Evolutionary conservation across 352 stramenopile genomes (phyloP), one percentile per base, ranked within the genome.

Genomic region (Pythium oligandrum): DNA sequence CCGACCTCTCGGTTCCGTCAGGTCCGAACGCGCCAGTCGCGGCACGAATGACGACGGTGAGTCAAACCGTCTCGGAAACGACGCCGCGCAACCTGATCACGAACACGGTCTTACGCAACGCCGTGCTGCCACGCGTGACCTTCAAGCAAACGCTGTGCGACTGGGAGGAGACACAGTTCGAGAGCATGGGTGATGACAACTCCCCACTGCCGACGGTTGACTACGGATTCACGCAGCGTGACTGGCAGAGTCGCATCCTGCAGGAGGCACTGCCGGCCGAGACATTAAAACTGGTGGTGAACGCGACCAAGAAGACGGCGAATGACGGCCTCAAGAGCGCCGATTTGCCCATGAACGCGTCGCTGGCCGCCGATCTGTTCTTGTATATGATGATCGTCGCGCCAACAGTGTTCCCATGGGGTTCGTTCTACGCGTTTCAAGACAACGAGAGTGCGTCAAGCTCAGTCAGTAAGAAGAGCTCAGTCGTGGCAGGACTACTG

Each of bases 321-420:
- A 59, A 44, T 35, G 30, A 43, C 4, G 26, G 39, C 31, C 12
- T 51, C 17, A 50, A 54, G n/a, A 37, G 5, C 4, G 36, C 26
- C 9, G 32, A 47, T 1, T 26, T 65, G 30, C 58, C 58, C 11
- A 65, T 65, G 58, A 57, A 65, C 48, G 52, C 52, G 10, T 60
- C 58, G 17, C 42, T 42, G 0, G 58, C 58, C 0, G 46, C 51
- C 6, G 52, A 65, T 36, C 17, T 65, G 3, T 55, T 57, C 7
- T 5, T 65, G 10, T 53, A 59, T 35, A 17, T 4, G 1, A 11
- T 59, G 50, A 1, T 10, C 4, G 9, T 52, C 4, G 26, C 7
- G 1, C n/a, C 3, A n/a, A 30, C 4, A 10, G 3, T 57, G 11
- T 56, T 56, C 46, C 55, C 55, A 9, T 55, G 55, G n/a, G n/a